A percentile compares a stretch with the other conserved stretches of the same genome.
Conservation (phyloP, 2,329 filamentous ascomycete species). For the Arachnomyces sp. region DNA sequence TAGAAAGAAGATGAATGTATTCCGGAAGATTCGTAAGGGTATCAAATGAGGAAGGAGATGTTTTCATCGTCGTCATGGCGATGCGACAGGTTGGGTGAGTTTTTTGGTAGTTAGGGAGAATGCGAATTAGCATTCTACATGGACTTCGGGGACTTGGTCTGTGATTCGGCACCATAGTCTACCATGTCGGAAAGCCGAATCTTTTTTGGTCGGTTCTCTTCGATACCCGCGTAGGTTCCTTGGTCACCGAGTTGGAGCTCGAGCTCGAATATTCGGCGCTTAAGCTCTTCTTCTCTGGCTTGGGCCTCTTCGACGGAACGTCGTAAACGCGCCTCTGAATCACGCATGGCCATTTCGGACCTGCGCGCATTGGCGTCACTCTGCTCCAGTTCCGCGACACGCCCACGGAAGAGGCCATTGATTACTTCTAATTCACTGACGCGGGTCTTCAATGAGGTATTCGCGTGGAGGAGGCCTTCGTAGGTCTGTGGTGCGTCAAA, state of each 20-base stretch:
- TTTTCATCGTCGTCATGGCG: not conserved
- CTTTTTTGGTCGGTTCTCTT: conserved; percentile 47
- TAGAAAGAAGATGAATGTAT: no score
- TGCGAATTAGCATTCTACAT: conserved; percentile 11
- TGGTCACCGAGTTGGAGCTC: conserved; percentile 46
- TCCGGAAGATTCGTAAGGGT: conserved; percentile 5
- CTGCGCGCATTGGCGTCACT: conserved; percentile 61
- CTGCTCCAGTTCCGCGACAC: conserved; percentile 66
- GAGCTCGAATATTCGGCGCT: conserved; percentile 70
- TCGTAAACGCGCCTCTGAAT: conserved; percentile 48
- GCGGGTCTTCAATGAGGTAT: conserved; percentile 83
- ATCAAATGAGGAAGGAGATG: conserved; percentile 4
- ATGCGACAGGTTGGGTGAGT: not conserved
- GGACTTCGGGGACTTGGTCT: conserved; percentile 28
- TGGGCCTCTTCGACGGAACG: conserved; percentile 67
- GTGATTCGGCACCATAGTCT: conserved; percentile 31
- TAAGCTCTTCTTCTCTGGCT: conserved; percentile 69
- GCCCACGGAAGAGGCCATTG: conserved; percentile 70
- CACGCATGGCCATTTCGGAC: conserved; percentile 47
- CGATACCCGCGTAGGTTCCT: conserved; percentile 15
- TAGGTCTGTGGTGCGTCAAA: conserved; percentile 67
- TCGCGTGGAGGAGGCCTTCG: conserved; percentile 69
- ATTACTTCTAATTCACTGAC: conserved; percentile 94
- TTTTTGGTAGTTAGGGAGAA: conserved; percentile 2
- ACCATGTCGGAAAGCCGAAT: conserved; percentile 49